Evolutionary conservation across 2,329 filamentous ascomycete species (phyloP).

Genomic region (Nemania sp.): DNA sequence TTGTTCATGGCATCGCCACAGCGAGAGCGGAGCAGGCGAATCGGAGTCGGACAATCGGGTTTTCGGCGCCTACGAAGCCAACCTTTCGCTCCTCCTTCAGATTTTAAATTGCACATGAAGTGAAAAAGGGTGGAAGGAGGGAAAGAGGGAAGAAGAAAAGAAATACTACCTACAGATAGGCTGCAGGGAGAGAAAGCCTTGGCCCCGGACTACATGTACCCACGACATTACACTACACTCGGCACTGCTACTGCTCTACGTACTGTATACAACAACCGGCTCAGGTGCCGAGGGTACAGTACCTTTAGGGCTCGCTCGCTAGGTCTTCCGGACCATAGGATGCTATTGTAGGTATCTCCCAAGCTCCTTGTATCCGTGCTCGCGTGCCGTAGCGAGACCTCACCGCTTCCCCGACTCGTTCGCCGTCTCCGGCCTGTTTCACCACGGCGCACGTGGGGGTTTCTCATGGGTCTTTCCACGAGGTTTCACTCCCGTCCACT

Average conservation of each 20-base stretch:
- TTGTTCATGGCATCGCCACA: constrained; percentile 12
- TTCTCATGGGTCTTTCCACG: constrained; percentile 8
- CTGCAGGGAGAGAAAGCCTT: too few relatives aligned
- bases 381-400: not conserved
- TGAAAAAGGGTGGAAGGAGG: not conserved
- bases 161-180: too few relatives aligned
- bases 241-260: too few relatives aligned
- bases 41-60: constrained; percentile 12
- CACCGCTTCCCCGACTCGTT: constrained; percentile 33
- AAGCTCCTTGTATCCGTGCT: not conserved
- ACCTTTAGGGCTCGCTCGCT: too few relatives aligned
- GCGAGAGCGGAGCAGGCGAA: constrained; percentile 10
- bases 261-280: too few relatives aligned
- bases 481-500: constrained; percentile 14
- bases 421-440: constrained; percentile 36
- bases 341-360: not conserved
- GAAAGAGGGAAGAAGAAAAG: too few relatives aligned
- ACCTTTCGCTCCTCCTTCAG: too few relatives aligned
- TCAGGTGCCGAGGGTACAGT: too few relatives aligned
- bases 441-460: constrained; percentile 38
- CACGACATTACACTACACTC: too few relatives aligned
- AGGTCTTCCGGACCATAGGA: not conserved
- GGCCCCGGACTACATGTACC: too few relatives aligned
- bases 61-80: not conserved
- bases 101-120: not conserved